Percentiles rank a stretch among this genome's conserved stretches.
These are phyloP conservation scores for Lecanicillium sp. DNA, from an alignment of 2,329 filamentous ascomycete genomes.

Conservation along the genomic window DNA sequence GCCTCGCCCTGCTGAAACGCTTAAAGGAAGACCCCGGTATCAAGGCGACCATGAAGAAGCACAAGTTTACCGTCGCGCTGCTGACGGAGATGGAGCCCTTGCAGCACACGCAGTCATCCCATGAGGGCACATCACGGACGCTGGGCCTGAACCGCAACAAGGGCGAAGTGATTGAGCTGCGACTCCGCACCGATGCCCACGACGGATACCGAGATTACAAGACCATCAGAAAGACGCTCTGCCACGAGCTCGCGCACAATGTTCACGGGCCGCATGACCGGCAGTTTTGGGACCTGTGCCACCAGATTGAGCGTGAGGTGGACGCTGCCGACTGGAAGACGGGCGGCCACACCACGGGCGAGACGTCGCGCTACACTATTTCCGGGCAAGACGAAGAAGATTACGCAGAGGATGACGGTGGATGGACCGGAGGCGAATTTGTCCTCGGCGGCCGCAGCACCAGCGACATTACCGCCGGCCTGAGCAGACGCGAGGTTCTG, in stretches of 20 bases:
- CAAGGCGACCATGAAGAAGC: slow-evolving; percentile 71
- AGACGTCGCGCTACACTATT: slow-evolving; percentile 53
- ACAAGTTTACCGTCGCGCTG: slow-evolving; percentile 76
- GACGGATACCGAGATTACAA: slow-evolving; percentile 92
- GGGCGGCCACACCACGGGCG: slow-evolving; percentile 58
- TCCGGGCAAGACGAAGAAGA: slow-evolving; percentile 37
- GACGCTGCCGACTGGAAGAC: slow-evolving; percentile 69
- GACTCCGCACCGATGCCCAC: slow-evolving; percentile 86
- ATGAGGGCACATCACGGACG: slow-evolving; percentile 66
- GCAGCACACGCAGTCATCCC: slow-evolving; percentile 63
- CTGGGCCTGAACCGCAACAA: slow-evolving; percentile 81
- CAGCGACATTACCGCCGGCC: slow-evolving; percentile 33
- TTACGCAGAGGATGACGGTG: slow-evolving; percentile 59
- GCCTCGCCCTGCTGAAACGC: slow-evolving; percentile 63
- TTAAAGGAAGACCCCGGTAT: slow-evolving; percentile 81
- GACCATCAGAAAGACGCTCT: slow-evolving; percentile 83
- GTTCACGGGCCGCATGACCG: slow-evolving; percentile 78
- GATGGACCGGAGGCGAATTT: slow-evolving; percentile 74
- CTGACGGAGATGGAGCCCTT: slow-evolving; percentile 94
- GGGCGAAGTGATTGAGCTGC: slow-evolving; percentile 84
- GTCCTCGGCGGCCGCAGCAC: slow-evolving; percentile 55
- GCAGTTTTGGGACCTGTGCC: slow-evolving; percentile 84
- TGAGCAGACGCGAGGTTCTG: slow-evolving; percentile 66
- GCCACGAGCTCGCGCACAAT: slow-evolving; percentile 92
- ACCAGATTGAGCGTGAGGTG: slow-evolving; percentile 82